Evolutionary conservation across 106 monocot genomes (phyloP), one percentile per base, ranked within the genome.

Genomic region (Apostasia ramifera): DNA sequence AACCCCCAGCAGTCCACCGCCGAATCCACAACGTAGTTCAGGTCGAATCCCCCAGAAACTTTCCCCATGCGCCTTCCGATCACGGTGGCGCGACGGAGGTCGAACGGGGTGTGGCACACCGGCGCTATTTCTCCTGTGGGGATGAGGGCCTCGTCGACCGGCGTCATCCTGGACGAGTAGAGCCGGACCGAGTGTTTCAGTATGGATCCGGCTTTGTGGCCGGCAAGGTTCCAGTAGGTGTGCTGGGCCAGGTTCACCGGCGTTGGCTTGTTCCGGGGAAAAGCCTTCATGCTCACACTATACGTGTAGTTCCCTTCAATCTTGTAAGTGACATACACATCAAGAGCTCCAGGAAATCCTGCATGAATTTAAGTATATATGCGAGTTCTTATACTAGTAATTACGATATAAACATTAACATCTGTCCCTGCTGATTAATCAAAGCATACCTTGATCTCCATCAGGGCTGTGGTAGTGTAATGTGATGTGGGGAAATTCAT

Each of bases 241-340:
- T 85, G 84, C 47, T 80, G 80, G 3, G 71, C 81, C 14, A 85
- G 74, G 78, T 81, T 85, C 10, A 85, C 74, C 0, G 84, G 84
- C 0, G 81, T 85, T 10, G 81, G 47, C 43, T 81, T 74, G 51
- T 74, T 66, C 37, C 47, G 56, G 6, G 84, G 61, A 39, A 54
- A 67, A 1, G 77, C 84, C 0, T 74, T 41, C 84, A 85, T 85
- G 38, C 53, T 5, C 44, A 78, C 74, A 6, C 26, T 57, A 13
- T 77, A 55, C 63, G 77, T 8, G 66, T 75, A 75, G 61, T 71
- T 68, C 4, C 46, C 51, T 40, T 59, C 11, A 55, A 83, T 67
- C 55, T 75, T 67, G 76, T 83, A 83, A 2, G 83, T 79, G 15
- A 83, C 83, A 26, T 43, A 72, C 26, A 83, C 79, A 54, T 79